A percentile compares a stretch with the other conserved stretches of the same genome.
These are phyloP conservation scores for Sherardia arvensis DNA, from an alignment of 257 asterid genomes.

Conservation along the genomic window DNA sequence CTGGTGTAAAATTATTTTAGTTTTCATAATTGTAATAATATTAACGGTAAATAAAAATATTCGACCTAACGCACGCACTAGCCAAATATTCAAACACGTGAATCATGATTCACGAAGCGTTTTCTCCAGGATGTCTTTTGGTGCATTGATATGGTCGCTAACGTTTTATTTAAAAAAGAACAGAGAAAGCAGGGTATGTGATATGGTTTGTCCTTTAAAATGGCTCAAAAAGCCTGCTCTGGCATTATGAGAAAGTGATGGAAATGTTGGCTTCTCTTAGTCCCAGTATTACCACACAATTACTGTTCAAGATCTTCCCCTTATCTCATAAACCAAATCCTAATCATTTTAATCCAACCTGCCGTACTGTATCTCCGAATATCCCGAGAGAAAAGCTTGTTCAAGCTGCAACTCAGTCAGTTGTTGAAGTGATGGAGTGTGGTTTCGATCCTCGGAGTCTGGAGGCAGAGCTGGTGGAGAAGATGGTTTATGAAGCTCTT, in stretches of 20 bases:
- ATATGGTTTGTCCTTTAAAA: neutral
- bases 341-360: conserved; percentile 2
- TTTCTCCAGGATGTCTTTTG: no score
- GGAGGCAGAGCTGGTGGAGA: conserved; percentile 47
- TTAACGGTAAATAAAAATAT: no score
- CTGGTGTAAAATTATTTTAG: no score
- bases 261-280: neutral
- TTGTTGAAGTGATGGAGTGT: conserved; percentile 14
- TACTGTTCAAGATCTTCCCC: neutral
- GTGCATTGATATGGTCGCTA: no score
- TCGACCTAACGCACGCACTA: no score
- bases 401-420: conserved; percentile 16
- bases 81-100: no score
- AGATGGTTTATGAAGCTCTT: conserved; percentile 65
- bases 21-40: no score
- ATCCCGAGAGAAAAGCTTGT: conserved; percentile 14
- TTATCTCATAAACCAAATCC: conserved; percentile 3
- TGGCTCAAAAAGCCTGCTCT: neutral
- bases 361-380: conserved; percentile 11
- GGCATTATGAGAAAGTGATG: neutral
- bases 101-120: no score
- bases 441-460: conserved; percentile 55
- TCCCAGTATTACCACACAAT: neutral
- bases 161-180: no score
- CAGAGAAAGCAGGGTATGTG: no score